These are phyloP conservation scores for Streptanthus diversifolius DNA, from an alignment of 345 rosid species.

Conservation along the genomic window DNA sequence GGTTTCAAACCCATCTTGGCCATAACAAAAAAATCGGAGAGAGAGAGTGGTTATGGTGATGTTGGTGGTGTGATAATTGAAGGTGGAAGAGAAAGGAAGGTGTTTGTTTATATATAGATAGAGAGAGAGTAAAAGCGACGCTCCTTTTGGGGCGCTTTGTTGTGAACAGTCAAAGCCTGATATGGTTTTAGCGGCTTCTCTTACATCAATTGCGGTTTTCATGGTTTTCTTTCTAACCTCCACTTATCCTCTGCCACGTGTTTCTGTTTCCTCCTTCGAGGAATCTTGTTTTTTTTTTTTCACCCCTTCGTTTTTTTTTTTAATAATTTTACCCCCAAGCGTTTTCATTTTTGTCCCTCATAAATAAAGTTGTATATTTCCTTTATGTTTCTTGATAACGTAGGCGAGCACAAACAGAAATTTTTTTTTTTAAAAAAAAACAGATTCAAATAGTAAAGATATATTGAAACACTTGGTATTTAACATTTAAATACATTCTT, in stretches of 20 bases:
- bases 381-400: no score
- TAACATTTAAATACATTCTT: neutral
- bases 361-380: neutral
- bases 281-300: neutral
- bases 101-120: constrained; percentile 12
- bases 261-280: neutral
- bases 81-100: constrained; percentile 10
- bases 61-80: constrained; percentile 25
- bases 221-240: constrained; percentile 19
- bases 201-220: constrained; percentile 39
- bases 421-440: no score
- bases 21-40: neutral
- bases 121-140: constrained; percentile 41
- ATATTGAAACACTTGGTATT: neutral
- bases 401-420: no score
- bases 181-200: constrained; percentile 47
- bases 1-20: constrained; percentile 33
- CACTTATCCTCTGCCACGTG: constrained; percentile 36
- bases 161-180: constrained; percentile 47
- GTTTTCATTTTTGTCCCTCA: neutral
- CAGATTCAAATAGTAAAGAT: no score
- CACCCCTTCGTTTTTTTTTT: neutral
- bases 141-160: constrained; percentile 50
- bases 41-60: neutral
- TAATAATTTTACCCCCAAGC: neutral